Conservation (phyloP, 768 basidiomycete genomes). For the Leucosporidium creatinivorum region DNA sequence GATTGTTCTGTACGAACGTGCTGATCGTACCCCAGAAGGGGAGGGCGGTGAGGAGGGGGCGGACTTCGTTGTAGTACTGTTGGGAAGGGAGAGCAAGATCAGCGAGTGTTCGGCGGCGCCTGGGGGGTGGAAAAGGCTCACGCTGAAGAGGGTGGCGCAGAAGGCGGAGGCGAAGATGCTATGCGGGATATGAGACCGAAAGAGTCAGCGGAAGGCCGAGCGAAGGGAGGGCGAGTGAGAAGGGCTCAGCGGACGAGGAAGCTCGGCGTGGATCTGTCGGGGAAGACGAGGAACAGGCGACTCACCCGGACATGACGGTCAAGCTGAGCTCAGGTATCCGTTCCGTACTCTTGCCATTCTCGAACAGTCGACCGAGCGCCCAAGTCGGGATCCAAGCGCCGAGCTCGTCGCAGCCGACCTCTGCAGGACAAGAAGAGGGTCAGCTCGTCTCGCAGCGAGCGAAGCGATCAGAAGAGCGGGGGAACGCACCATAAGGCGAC, state of each 20-base stretch:
- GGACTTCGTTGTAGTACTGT: slow-evolving; percentile 39
- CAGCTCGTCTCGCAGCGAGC: slow-evolving; percentile 36
- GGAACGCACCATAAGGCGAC: slow-evolving; percentile 36
- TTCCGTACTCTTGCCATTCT: slow-evolving; percentile 34
- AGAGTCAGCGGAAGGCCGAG: neutral
- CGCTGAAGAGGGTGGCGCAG: slow-evolving; percentile 32
- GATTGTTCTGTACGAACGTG: slow-evolving; percentile 33
- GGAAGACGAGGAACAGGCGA: slow-evolving; percentile 1
- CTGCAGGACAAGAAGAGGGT: neutral
- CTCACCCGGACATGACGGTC: slow-evolving; percentile 37
- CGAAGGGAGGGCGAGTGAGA: too few relatives aligned
- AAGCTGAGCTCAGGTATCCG: slow-evolving; percentile 40
- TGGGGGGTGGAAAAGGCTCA: neutral
- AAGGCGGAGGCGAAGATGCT: slow-evolving; percentile 40
- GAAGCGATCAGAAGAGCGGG: neutral
- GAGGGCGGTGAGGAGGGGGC: slow-evolving; percentile 35
- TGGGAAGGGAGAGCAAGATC: neutral
- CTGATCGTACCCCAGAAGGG: slow-evolving; percentile 27
- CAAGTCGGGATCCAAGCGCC: slow-evolving; percentile 41
- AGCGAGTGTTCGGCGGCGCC: slow-evolving; percentile 5
- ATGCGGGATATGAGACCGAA: neutral
- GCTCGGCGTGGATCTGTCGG: neutral
- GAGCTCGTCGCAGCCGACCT: slow-evolving; percentile 21
- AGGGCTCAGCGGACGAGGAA: too few relatives aligned
- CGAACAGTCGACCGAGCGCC: slow-evolving; percentile 39